These are phyloP conservation scores for Jacaranda copaia DNA, from an alignment of 257 asterid species.

Conservation along the genomic window DNA sequence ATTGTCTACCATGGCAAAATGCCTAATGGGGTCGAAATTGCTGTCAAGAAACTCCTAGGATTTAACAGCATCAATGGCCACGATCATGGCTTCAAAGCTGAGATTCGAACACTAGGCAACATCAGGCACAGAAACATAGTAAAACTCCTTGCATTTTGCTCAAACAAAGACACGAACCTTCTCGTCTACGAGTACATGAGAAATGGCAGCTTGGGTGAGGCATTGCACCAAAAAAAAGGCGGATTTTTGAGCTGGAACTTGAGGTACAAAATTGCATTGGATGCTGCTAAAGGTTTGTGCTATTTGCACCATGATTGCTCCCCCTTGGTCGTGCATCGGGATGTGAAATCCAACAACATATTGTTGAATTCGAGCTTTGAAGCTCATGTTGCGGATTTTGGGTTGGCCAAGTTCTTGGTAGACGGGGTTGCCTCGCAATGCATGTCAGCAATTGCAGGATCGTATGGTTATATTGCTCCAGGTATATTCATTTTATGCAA, in stretches of 20 bases:
- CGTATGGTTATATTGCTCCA: slow-evolving; percentile 98
- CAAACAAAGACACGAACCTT: slow-evolving; percentile 82
- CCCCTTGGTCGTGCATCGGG: slow-evolving; percentile 89
- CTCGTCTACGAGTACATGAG: slow-evolving; percentile 95
- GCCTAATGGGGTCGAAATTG: slow-evolving; percentile 81
- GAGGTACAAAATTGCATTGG: slow-evolving; percentile 83
- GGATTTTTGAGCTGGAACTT: slow-evolving; percentile 76
- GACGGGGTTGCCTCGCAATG: slow-evolving; percentile 89
- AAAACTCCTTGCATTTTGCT: slow-evolving; percentile 76
- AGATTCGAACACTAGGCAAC: slow-evolving; percentile 83
- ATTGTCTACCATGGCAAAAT: slow-evolving; percentile 83
- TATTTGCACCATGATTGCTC: slow-evolving; percentile 93
- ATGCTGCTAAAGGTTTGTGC: slow-evolving; percentile 89
- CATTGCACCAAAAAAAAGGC: slow-evolving; percentile 81
- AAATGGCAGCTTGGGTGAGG: slow-evolving; percentile 94
- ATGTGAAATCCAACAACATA: slow-evolving; percentile 90
- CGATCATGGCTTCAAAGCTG: slow-evolving; percentile 91
- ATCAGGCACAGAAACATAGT: slow-evolving; percentile 90
- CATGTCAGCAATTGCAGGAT: slow-evolving; percentile 97
- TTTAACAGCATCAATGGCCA: slow-evolving; percentile 56
- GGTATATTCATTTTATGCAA: slow-evolving; percentile 46
- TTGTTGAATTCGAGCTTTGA: slow-evolving; percentile 75
- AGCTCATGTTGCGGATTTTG: slow-evolving; percentile 97
- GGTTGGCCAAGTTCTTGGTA: slow-evolving; percentile 84
- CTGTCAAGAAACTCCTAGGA: slow-evolving; percentile 81